phyloP scores from a whole-genome alignment of 2,329 filamentous ascomycete genomes.

The Nigrospora oryzae region DNA sequence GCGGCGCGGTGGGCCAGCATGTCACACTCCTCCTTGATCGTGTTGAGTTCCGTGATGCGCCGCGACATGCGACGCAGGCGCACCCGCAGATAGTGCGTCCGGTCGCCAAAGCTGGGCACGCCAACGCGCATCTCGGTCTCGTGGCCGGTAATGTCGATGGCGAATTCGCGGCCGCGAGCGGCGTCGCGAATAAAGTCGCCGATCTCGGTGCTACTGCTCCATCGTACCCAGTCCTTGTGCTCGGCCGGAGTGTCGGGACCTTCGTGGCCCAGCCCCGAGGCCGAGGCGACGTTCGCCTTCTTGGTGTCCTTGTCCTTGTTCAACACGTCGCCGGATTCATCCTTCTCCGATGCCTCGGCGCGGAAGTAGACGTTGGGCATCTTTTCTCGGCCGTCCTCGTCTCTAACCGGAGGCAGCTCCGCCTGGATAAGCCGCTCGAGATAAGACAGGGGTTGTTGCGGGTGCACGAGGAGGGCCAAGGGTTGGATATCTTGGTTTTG shows the following conservation, averaged over 20 bases:
- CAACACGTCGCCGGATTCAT: slow-evolving; percentile 30
- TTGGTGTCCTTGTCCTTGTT: slow-evolving; percentile 19
- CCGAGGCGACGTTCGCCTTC: slow-evolving; percentile 51
- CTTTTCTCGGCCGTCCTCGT: slow-evolving; percentile 56
- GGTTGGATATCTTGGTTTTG: slow-evolving; percentile 71
- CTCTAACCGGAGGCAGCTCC: slow-evolving; percentile 64
- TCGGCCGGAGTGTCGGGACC: slow-evolving; percentile 31
- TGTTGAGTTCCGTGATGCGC: slow-evolving; percentile 60
- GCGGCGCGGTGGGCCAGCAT: slow-evolving; percentile 66
- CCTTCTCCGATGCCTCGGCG: slow-evolving; percentile 64
- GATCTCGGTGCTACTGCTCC: slow-evolving; percentile 82
- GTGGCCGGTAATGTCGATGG: slow-evolving; percentile 69
- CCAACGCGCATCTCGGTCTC: slow-evolving; percentile 60
- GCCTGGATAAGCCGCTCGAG: slow-evolving; percentile 83
- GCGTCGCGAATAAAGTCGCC: slow-evolving; percentile 92
- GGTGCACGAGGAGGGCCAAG: slow-evolving; percentile 76
- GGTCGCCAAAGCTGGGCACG: slow-evolving; percentile 80
- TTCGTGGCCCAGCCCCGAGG: slow-evolving; percentile 62
- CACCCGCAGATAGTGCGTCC: slow-evolving; percentile 82
- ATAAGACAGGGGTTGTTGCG: slow-evolving; percentile 85
- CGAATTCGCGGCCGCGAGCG: slow-evolving; percentile 74
- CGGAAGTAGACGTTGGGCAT: slow-evolving; percentile 71
- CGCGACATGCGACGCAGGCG: slow-evolving; percentile 63
- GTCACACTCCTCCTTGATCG: slow-evolving; percentile 77
- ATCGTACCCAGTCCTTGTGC: slow-evolving; percentile 66